A percentile compares a stretch with the other conserved stretches of the same genome.
Evolutionary conservation across 805 yeast species (phyloP).

Genomic region (Scheffersomyces stipitis): DNA sequence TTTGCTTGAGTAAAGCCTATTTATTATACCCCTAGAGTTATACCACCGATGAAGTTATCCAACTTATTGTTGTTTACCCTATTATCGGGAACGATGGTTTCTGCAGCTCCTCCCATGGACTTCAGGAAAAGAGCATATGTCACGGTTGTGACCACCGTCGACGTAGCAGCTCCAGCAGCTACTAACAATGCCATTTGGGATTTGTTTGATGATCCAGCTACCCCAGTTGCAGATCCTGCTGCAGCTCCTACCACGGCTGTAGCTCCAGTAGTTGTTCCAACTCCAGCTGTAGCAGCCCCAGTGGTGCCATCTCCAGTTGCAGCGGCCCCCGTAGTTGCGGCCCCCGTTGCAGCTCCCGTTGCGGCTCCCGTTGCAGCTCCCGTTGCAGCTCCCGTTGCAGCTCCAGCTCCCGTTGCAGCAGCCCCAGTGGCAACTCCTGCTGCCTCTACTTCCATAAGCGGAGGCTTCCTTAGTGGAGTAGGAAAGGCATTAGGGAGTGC

Average conservation of each 20-base stretch:
- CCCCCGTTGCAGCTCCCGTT: slow-evolving; percentile 19
- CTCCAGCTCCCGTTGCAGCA: slow-evolving; percentile 15
- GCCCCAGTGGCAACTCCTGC: slow-evolving; percentile 28
- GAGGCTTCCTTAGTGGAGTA: background rate
- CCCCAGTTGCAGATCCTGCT: slow-evolving; percentile 10
- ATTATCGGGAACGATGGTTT: slow-evolving; percentile 6
- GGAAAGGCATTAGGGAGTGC: background rate
- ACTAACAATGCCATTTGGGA: slow-evolving; percentile 4
- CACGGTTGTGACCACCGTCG: slow-evolving; percentile 5
- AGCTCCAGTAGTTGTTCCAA: slow-evolving; percentile 3
- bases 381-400: slow-evolving; percentile 2
- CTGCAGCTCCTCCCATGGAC: slow-evolving; percentile 7
- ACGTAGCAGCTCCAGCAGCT: slow-evolving; percentile 2
- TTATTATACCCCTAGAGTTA: too few species aligned
- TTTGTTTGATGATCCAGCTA: too few species aligned
- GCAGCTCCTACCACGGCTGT: slow-evolving; percentile 6
- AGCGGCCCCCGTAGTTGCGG: slow-evolving; percentile 13
- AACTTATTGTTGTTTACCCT: slow-evolving; percentile 4
- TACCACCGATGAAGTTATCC: slow-evolving; percentile 9
- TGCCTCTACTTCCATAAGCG: slow-evolving; percentile 19
- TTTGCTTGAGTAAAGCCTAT: too few species aligned
- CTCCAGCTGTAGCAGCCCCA: slow-evolving; percentile 7
- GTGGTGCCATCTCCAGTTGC: too few species aligned
- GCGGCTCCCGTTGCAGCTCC: slow-evolving; percentile 5
- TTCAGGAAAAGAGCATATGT: slow-evolving; percentile 6